phyloP scores from a whole-genome alignment of 1,284 basidiomycete species.

The Hortiboletus rubellus region DNA sequence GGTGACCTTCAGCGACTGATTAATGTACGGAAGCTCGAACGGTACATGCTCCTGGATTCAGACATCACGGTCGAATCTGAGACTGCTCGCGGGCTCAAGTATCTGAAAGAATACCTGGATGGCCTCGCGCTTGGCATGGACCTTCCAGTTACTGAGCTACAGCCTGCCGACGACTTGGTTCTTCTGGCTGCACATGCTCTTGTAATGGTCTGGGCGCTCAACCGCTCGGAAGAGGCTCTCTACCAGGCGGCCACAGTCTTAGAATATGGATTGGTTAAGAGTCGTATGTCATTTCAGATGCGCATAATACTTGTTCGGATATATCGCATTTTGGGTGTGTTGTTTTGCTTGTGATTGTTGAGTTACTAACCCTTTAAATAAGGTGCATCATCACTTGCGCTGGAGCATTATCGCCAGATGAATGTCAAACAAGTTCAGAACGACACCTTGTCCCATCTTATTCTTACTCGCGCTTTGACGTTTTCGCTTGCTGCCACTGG shows the following conservation, averaged over 20 bases:
- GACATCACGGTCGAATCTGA: slow-evolving; percentile 60
- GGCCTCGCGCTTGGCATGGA: slow-evolving; percentile 64
- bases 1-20: slow-evolving; percentile 58
- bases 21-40: slow-evolving; percentile 71
- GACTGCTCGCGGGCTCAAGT: slow-evolving; percentile 48
- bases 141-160: slow-evolving; percentile 76
- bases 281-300: slow-evolving; percentile 75
- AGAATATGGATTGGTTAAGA: slow-evolving; percentile 71
- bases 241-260: slow-evolving; percentile 63
- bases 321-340: slow-evolving; percentile 72
- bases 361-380: slow-evolving; percentile 4
- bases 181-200: slow-evolving; percentile 71
- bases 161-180: slow-evolving; percentile 84
- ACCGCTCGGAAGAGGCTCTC: slow-evolving; percentile 56
- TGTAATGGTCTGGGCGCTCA: slow-evolving; percentile 62
- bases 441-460: slow-evolving; percentile 81
- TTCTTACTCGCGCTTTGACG: slow-evolving; percentile 74
- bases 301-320: slow-evolving; percentile 74
- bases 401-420: slow-evolving; percentile 76
- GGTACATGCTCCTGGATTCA: slow-evolving; percentile 51
- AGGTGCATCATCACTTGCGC: slow-evolving; percentile 68
- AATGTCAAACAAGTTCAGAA: slow-evolving; percentile 81
- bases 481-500: slow-evolving; percentile 73
- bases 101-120: slow-evolving; percentile 60
- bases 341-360: not conserved